Evolutionary conservation across 2,329 filamentous ascomycete species (phyloP).

Genomic region (Colletotrichum truncatum): DNA sequence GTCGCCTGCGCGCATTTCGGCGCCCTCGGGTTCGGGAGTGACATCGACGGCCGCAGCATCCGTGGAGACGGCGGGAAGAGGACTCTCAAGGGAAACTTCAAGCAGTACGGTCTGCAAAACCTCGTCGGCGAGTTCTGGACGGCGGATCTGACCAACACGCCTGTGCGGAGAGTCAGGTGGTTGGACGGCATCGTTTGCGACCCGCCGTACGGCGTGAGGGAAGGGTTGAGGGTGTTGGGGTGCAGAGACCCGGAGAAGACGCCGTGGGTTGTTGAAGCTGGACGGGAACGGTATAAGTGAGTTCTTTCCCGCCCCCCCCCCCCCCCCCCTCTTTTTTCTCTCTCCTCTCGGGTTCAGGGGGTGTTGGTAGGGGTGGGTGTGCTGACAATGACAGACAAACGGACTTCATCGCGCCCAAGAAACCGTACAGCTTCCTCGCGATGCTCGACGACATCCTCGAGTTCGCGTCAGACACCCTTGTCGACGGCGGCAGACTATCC

Average conservation of each 20-base stretch:
- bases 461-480: slow-evolving; percentile 80
- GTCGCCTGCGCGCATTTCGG: slow-evolving; percentile 92
- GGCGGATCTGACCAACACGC: slow-evolving; percentile 88
- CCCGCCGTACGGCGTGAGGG: slow-evolving; percentile 93
- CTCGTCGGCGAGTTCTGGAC: slow-evolving; percentile 82
- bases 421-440: slow-evolving; percentile 88
- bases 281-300: slow-evolving; percentile 74
- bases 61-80: slow-evolving; percentile 71
- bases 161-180: slow-evolving; percentile 67
- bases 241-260: slow-evolving; percentile 72
- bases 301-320: too few species aligned
- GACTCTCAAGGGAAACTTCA: slow-evolving; percentile 75
- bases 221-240: slow-evolving; percentile 89
- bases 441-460: slow-evolving; percentile 91
- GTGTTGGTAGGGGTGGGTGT: background rate
- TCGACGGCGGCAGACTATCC: slow-evolving; percentile 80
- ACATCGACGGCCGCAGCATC: slow-evolving; percentile 92
- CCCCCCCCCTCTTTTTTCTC: slow-evolving; percentile 33
- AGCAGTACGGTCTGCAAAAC: slow-evolving; percentile 77
- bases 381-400: slow-evolving; percentile 56
- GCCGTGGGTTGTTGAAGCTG: slow-evolving; percentile 72
- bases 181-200: slow-evolving; percentile 96
- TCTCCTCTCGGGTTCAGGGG: slow-evolving; percentile 23
- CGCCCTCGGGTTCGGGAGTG: slow-evolving; percentile 82
- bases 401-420: slow-evolving; percentile 86